phyloP scores from a whole-genome alignment of 257 asterid genomes.

The Jasminum sambac region DNA sequence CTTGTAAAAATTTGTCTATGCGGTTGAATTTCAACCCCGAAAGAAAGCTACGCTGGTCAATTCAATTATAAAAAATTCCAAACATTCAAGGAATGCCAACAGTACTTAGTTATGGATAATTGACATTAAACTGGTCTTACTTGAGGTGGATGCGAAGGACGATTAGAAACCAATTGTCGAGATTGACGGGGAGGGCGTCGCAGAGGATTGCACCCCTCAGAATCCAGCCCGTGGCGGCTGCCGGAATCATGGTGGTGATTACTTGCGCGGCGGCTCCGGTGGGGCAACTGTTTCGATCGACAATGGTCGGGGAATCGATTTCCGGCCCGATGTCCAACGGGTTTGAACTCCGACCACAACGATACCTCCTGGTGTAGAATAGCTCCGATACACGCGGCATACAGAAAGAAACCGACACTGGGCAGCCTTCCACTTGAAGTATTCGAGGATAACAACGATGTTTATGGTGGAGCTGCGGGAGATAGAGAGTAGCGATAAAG shows the following conservation, averaged over 20 bases:
- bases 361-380: slow-evolving; percentile 69
- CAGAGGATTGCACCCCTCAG: slow-evolving; percentile 48
- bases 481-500: no score
- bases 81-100: background rate
- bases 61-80: background rate
- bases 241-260: slow-evolving; percentile 30
- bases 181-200: slow-evolving; percentile 43
- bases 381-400: slow-evolving; percentile 94
- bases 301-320: slow-evolving; percentile 33
- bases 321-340: slow-evolving; percentile 30
- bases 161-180: slow-evolving; percentile 35
- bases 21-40: no score
- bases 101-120: background rate
- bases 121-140: slow-evolving; percentile 31
- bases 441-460: background rate
- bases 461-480: background rate
- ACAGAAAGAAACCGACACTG: slow-evolving; percentile 21
- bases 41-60: background rate
- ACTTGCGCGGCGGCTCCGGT: slow-evolving; percentile 20
- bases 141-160: slow-evolving; percentile 36
- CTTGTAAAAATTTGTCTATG: no score
- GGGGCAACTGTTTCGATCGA: slow-evolving; percentile 44
- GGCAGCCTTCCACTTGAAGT: background rate
- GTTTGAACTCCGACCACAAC: slow-evolving; percentile 61
- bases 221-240: slow-evolving; percentile 50